A percentile compares a stretch with the other conserved stretches of the same genome.
These are phyloP conservation scores for Nissolia schottii DNA, from an alignment of 306 rosid genomes.

Conservation along the genomic window DNA sequence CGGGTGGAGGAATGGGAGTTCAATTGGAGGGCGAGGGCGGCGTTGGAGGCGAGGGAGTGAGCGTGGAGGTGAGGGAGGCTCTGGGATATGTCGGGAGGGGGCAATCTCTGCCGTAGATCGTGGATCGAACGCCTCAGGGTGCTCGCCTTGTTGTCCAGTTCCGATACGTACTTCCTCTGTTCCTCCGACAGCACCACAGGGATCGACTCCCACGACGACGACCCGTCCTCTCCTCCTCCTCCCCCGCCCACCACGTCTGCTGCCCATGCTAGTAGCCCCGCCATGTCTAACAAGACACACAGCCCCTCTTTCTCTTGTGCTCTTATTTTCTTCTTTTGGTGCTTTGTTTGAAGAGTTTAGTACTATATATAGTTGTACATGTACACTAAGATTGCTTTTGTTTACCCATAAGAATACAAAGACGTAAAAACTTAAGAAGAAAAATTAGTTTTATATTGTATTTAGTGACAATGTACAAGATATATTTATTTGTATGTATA, in stretches of 20 bases:
- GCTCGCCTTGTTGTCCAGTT: conserved; percentile 52
- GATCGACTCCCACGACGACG: conserved; percentile 33
- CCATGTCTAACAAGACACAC: conserved; percentile 45
- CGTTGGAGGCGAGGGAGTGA: conserved; percentile 85
- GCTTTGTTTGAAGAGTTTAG: not conserved
- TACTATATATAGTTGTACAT: too few relatives aligned
- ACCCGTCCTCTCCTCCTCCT: conserved; percentile 39
- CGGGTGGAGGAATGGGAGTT: conserved; percentile 43
- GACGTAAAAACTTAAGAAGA: too few relatives aligned
- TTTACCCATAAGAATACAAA: too few relatives aligned
- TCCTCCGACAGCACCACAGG: conserved; percentile 59
- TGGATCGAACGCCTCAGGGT: conserved; percentile 73
- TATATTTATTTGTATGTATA: too few relatives aligned
- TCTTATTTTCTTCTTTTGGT: not conserved
- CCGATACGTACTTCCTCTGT: conserved; percentile 57
- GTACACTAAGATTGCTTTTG: too few relatives aligned
- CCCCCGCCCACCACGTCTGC: conserved; percentile 81
- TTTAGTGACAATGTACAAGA: too few relatives aligned
- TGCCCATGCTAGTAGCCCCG: conserved; percentile 95
- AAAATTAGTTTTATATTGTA: too few relatives aligned
- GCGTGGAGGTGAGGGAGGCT: conserved; percentile 97
- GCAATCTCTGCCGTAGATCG: conserved; percentile 80
- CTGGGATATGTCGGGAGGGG: conserved; percentile 83
- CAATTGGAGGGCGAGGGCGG: conserved; percentile 43
- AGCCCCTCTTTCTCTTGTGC: not conserved